Evolutionary conservation across 2,329 filamentous ascomycete genomes (phyloP), one percentile per base, ranked within the genome.

Genomic region (Trichoderma atroviride): DNA sequence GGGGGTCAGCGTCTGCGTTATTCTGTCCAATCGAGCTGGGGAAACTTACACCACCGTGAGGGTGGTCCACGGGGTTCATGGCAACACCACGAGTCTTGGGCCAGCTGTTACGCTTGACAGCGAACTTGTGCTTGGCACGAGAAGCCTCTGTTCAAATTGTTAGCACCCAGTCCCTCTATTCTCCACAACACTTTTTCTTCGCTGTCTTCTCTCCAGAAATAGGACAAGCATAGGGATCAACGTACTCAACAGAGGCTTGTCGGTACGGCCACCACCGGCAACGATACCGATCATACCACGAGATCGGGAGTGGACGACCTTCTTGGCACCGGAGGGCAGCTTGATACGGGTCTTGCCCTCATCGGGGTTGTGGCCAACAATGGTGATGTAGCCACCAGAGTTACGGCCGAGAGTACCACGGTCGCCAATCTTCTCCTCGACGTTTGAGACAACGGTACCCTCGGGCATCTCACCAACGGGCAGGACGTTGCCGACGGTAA

Each of bases 1-100:
- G 71, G 68, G 73, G 78, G 83, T 88, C 81, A 88, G 84, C 73
- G 74, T 74, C 72, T 71, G 60, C 24, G n/a, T 13, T 22, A 31
- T 40, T 70, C 52, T 47, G 3, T 3, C 50, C 70, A 69, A 71
- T 52, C 14, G 35, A 6, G 22, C 55, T 5, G 68, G 59, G 60
- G 61, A 69, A 78, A 88, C 86, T 79, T 88, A 88, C 87, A 93
- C 91, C 92, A 92, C 92, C 92, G 91, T 96, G 92, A 85, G 92
- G 92, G 90, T 99, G 96, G 87, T 99, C 96, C 81, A 99, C 96
- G 80, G 96, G 96, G 89, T 99, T 99, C 96, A 99, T 99, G 86
- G 96, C 96, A 91, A 99, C 96, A 97, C 96, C 96, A 96, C 96
- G 95, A 89, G 96, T 99, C 93, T 97, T 97, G 87, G 96, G 96